These are phyloP conservation scores for Euphorbia lathyris DNA, from an alignment of 345 rosid species.

Conservation along the genomic window DNA sequence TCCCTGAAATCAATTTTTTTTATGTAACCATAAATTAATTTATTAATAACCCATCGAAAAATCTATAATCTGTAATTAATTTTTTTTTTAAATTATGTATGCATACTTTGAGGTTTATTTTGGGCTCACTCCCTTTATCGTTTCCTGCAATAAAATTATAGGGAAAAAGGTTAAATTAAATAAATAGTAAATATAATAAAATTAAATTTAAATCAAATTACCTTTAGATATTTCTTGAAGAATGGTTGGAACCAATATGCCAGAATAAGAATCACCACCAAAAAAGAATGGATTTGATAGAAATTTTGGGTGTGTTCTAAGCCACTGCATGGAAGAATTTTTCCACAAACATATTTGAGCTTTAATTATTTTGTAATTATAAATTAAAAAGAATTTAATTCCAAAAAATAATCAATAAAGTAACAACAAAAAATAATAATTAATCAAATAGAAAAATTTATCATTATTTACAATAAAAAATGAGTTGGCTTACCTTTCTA, in stretches of 20 bases:
- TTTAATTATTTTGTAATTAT: not conserved
- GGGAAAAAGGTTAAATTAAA: not conserved
- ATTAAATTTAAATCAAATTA: not conserved
- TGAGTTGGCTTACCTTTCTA: conserved; percentile 8
- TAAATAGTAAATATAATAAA: not conserved
- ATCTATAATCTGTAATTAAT: no score
- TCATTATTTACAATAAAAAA: not conserved
- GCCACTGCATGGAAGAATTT: conserved; percentile 20
- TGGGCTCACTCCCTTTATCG: conserved; percentile 14
- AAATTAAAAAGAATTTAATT: no score
- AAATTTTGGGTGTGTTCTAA: conserved; percentile 20
- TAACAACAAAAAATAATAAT: no score
- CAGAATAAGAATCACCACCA: conserved; percentile 29
- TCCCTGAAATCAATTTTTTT: not conserved
- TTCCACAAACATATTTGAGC: not conserved
- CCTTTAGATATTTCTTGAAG: conserved; percentile 20
- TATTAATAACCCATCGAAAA: no score
- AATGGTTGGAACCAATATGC: conserved; percentile 19
- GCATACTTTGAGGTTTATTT: conserved; percentile 16
- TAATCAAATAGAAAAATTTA: no score
- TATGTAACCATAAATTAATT: not conserved
- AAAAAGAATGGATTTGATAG: conserved; percentile 22
- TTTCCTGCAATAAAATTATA: conserved; percentile 10
- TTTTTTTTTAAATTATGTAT: no score
- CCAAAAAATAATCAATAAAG: no score